These are phyloP conservation scores for Rosa hybrid DNA, from an alignment of 331 rosid genomes.

Conservation along the genomic window DNA sequence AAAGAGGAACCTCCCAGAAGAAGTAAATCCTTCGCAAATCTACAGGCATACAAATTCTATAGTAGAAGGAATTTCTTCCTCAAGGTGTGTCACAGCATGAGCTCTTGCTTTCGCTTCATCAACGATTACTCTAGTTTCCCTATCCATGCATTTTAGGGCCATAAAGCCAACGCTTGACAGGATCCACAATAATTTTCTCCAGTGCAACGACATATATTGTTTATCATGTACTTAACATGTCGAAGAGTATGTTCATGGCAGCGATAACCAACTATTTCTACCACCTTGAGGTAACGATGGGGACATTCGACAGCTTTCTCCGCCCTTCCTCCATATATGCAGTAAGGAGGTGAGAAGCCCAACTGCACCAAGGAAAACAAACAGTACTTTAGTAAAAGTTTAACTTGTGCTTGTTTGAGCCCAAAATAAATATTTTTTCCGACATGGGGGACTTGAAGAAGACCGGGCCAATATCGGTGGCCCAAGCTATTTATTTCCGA, in stretches of 20 bases:
- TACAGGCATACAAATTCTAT: not conserved
- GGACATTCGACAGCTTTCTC: not conserved
- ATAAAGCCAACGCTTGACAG: slow-evolving; percentile 2
- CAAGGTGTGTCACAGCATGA: not conserved
- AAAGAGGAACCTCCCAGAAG: no score
- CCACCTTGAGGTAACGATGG: not conserved
- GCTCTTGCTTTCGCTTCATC: not conserved
- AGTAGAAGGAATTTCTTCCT: not conserved
- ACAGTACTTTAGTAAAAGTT: no score
- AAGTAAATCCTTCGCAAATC: no score
- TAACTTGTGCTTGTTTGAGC: no score
- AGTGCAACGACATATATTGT: not conserved
- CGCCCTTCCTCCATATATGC: no score
- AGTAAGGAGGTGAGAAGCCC: not conserved
- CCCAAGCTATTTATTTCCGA: no score
- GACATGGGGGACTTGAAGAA: no score
- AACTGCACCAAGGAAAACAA: not conserved
- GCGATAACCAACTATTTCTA: not conserved
- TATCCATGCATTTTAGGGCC: not conserved
- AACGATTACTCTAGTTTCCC: no score
- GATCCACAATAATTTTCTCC: not conserved
- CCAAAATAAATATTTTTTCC: no score
- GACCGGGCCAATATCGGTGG: no score
- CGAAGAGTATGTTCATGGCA: not conserved
- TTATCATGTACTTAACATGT: not conserved